A percentile compares a stretch with the other conserved stretches of the same genome.
phyloP scores from a whole-genome alignment of 1,284 basidiomycete species.

The Pseudozyma tsukubaensis region DNA sequence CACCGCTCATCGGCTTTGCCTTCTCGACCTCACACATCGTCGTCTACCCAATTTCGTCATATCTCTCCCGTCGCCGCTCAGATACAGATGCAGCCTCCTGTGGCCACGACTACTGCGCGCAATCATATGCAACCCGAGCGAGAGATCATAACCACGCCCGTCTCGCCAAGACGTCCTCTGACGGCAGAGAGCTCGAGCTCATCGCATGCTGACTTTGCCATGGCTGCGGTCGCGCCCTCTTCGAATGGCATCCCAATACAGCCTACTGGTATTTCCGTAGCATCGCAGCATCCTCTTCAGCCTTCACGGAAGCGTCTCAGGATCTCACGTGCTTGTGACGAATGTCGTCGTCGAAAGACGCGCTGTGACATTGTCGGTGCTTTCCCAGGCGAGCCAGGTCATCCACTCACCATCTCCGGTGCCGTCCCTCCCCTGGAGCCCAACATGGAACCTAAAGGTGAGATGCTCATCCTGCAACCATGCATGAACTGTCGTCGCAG shows the following conservation, averaged over 20 bases:
- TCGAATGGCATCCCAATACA: neutral
- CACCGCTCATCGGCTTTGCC: neutral
- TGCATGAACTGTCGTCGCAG: slow-evolving; percentile 55
- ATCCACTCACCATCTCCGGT: slow-evolving; percentile 45
- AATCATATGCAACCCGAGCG: neutral
- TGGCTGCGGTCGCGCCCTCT: neutral
- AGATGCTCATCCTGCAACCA: slow-evolving; percentile 58
- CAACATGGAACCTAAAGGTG: slow-evolving; percentile 40
- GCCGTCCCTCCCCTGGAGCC: slow-evolving; percentile 36
- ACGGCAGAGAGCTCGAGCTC: neutral
- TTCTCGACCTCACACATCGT: slow-evolving; percentile 1
- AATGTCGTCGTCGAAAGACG: slow-evolving; percentile 53
- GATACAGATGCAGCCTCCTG: neutral
- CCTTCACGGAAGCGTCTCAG: slow-evolving; percentile 47
- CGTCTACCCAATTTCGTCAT: neutral
- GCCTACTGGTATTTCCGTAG: neutral
- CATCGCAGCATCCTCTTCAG: slow-evolving; percentile 18
- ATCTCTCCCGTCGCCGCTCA: neutral
- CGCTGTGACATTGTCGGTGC: slow-evolving; percentile 54
- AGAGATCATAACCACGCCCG: neutral
- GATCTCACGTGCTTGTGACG: slow-evolving; percentile 51
- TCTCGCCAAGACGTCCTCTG: neutral
- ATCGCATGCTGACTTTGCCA: neutral
- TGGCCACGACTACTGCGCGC: neutral
- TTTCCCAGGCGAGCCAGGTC: slow-evolving; percentile 46